Evolutionary conservation across 2,329 filamentous ascomycete genomes (phyloP), one percentile per base, ranked within the genome.

Genomic region (Venturia carpophila): DNA sequence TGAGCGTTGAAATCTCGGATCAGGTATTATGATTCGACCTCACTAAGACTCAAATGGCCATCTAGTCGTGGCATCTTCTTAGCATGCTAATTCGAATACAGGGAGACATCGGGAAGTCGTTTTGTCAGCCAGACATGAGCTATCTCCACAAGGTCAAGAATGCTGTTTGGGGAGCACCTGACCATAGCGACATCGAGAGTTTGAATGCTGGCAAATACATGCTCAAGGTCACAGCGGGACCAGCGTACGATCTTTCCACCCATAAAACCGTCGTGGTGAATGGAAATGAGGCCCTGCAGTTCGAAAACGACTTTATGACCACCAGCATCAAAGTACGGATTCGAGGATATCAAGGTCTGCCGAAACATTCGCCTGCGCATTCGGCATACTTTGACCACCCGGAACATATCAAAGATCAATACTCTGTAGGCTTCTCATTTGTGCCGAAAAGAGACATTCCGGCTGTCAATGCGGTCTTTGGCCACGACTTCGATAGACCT

Each of bases 401-500:
- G 15, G 41, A 41, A 13, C 62, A 55, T 73, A 79, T 78, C 34
- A 79, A 81, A 68, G 92, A 97, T 75, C 89, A 91, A 73, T 97
- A 97, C 79, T 90, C 87, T 70, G 91, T 97, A 71, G 82, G 85
- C 39, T 88, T 96, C 73, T 83, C 84, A 55, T 91, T 97, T 75
- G 86, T 83, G 0, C 90, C 89, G 19, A 90, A 89, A 70, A 71
- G 78, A 42, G 76, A 76, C 41, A 86, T 96, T 65, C 80, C 82
- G 2, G 91, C 85, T 55, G 76, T 84, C 34, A 86, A 94, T 68
- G 80, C 97, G 1, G 86, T 97, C 64, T 96, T 96, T 71, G 93
- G 93, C 55, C 97, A 97, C 75, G 92, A 97, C 79, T 97, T 97
- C 73, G 92, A 96, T 72, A 85, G 89, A 62, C 91, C 94, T 0